Evolutionary conservation across 176 grass and related monocot species (phyloP).

Genomic region (Eremochloa ophiuroides): DNA sequence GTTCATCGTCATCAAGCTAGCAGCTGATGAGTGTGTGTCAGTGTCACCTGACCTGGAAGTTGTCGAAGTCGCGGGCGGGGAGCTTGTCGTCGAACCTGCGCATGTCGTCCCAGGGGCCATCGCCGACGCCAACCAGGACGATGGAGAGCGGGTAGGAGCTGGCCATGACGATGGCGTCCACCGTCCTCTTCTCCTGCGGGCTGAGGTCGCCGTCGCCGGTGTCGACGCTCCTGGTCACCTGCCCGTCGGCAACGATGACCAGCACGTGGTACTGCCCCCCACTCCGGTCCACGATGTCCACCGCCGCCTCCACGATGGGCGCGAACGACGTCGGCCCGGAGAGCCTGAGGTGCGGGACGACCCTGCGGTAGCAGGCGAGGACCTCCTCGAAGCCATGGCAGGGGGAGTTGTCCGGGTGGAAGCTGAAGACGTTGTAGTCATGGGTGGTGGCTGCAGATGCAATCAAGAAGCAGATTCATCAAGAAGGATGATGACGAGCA

Average conservation of each 20-base stretch:
- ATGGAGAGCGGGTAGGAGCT: constrained; percentile 85
- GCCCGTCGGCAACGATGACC: constrained; percentile 86
- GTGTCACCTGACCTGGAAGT: constrained; percentile 62
- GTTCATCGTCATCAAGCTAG: too few species aligned
- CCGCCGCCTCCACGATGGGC: constrained; percentile 77
- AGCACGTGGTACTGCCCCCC: constrained; percentile 89
- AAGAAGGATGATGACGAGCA: too few species aligned
- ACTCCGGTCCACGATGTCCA: constrained; percentile 80
- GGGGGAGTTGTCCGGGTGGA: constrained; percentile 62
- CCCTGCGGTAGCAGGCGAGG: constrained; percentile 65
- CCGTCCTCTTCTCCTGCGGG: constrained; percentile 76
- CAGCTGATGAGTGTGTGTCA: too few species aligned
- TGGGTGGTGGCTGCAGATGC: constrained; percentile 63
- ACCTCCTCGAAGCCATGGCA: constrained; percentile 97
- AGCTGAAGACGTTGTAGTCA: constrained; percentile 77
- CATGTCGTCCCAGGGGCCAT: constrained; percentile 95
- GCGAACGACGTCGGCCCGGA: constrained; percentile 87
- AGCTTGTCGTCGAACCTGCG: constrained; percentile 82
- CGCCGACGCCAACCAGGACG: constrained; percentile 79
- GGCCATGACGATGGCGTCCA: constrained; percentile 91
- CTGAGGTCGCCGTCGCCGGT: constrained; percentile 58
- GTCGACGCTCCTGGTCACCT: constrained; percentile 81
- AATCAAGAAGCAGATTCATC: too few species aligned
- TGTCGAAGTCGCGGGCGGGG: constrained; percentile 78
- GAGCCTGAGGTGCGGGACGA: constrained; percentile 69